Percentiles rank a stretch among this genome's conserved stretches.
These are phyloP conservation scores for Arthromyces matolae DNA, from an alignment of 768 basidiomycete genomes.

Conservation along the genomic window DNA sequence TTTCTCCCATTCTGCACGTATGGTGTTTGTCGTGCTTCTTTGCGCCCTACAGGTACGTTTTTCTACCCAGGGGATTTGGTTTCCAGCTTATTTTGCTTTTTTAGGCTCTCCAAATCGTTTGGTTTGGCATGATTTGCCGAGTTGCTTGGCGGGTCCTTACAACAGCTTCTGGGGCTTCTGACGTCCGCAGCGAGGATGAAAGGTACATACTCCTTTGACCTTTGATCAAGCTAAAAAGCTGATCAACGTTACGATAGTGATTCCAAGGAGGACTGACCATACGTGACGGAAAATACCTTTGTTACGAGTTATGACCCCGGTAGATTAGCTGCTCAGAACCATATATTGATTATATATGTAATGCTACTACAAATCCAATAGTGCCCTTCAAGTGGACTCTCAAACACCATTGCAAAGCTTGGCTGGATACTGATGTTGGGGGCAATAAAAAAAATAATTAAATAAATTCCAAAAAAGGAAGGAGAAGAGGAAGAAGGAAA, in stretches of 20 bases:
- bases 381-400: too few species aligned
- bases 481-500: too few species aligned
- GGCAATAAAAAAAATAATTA: too few species aligned
- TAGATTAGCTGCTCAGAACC: conserved; percentile 3
- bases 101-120: conserved; percentile 71
- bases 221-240: conserved; percentile 5
- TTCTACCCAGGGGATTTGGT: background rate
- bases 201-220: conserved; percentile 32
- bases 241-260: conserved; percentile 22
- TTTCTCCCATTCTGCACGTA: conserved; percentile 41
- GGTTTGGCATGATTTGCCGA: conserved; percentile 84
- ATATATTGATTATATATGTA: conserved; percentile 7
- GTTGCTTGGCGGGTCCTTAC: conserved; percentile 79
- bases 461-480: too few species aligned
- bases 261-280: conserved; percentile 30
- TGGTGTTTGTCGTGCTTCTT: conserved; percentile 53
- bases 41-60: conserved; percentile 56
- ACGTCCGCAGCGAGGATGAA: conserved; percentile 85
- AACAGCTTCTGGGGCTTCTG: conserved; percentile 71
- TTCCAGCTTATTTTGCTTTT: conserved; percentile 12
- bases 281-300: conserved; percentile 7
- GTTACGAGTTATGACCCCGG: too few species aligned
- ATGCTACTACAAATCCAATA: conserved; percentile 5
- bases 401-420: too few species aligned
- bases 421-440: too few species aligned